These are phyloP conservation scores for Aspergillus persii DNA, from an alignment of 2,329 filamentous ascomycete genomes.

Conservation along the genomic window DNA sequence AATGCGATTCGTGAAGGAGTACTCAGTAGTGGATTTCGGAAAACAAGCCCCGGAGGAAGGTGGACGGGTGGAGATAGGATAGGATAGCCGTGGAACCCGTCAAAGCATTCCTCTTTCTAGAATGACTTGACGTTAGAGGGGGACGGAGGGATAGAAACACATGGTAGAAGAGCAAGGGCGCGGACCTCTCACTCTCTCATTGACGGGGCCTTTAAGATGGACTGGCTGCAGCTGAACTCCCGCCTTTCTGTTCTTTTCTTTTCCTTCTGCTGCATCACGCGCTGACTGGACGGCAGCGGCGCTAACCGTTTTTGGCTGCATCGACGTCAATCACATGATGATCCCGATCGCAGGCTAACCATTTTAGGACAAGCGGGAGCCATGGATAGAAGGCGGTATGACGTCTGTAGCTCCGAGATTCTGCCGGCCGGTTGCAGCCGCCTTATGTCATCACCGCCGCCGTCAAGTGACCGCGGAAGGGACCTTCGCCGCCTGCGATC, in stretches of 20 bases:
- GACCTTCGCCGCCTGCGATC: not conserved
- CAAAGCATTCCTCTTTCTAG: not conserved
- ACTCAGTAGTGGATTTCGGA: conserved; percentile 7
- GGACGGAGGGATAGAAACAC: not conserved
- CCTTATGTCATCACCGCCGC: not conserved
- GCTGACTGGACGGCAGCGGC: not conserved
- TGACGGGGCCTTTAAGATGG: not conserved
- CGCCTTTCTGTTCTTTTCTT: not conserved
- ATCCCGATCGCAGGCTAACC: conserved; percentile 5
- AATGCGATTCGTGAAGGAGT: not conserved
- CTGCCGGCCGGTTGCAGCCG: not conserved
- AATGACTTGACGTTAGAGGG: not conserved
- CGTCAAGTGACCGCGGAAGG: not conserved
- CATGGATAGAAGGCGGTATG: conserved; percentile 11
- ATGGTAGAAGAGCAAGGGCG: not conserved
- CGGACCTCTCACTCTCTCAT: not conserved
- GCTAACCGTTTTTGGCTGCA: conserved; percentile 9
- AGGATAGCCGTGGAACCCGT: not conserved
- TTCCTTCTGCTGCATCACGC: not conserved
- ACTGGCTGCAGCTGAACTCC: not conserved
- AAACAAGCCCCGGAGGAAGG: conserved; percentile 2
- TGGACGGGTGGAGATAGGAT: not conserved
- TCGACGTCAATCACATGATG: conserved; percentile 9
- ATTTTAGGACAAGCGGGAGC: not conserved
- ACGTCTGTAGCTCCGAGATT: not conserved